Percentiles rank a stretch among this genome's conserved stretches.
Evolutionary conservation across 352 stramenopile species (phyloP).

Genomic region (Paralagenidium karlingii): DNA sequence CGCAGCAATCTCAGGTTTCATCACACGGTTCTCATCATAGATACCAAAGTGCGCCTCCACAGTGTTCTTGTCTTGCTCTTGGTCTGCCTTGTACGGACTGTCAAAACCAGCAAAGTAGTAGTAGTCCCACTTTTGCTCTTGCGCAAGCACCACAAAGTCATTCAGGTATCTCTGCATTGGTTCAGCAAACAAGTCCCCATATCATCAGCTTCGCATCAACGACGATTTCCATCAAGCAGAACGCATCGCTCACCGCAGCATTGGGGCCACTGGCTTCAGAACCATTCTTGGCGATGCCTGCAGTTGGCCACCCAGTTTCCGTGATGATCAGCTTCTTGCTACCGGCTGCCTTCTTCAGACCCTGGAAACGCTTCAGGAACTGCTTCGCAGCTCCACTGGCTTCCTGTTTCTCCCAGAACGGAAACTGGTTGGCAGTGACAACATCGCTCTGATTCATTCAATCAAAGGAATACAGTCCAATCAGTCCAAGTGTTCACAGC

Average conservation of each 20-base stretch:
- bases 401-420: constrained; percentile 67
- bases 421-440: constrained; percentile 78
- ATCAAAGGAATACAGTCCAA: not conserved
- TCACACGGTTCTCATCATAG: constrained; percentile 38
- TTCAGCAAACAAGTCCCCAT: constrained; percentile 1
- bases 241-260: constrained; percentile 19
- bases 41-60: constrained; percentile 74
- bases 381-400: constrained; percentile 38
- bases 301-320: constrained; percentile 71
- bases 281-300: constrained; percentile 39
- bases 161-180: constrained; percentile 43
- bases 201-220: too few species aligned
- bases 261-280: constrained; percentile 41
- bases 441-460: constrained; percentile 35
- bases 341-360: constrained; percentile 41
- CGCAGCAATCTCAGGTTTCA: constrained; percentile 50
- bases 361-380: constrained; percentile 64
- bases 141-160: constrained; percentile 60
- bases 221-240: constrained; percentile 1
- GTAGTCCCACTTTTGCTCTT: constrained; percentile 62
- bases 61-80: constrained; percentile 24
- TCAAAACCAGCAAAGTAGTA: constrained; percentile 84
- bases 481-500: not conserved
- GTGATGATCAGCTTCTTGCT: constrained; percentile 71
- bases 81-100: constrained; percentile 59